These are phyloP conservation scores for Quercus engelmannii DNA, from an alignment of 306 rosid genomes.

Conservation along the genomic window DNA sequence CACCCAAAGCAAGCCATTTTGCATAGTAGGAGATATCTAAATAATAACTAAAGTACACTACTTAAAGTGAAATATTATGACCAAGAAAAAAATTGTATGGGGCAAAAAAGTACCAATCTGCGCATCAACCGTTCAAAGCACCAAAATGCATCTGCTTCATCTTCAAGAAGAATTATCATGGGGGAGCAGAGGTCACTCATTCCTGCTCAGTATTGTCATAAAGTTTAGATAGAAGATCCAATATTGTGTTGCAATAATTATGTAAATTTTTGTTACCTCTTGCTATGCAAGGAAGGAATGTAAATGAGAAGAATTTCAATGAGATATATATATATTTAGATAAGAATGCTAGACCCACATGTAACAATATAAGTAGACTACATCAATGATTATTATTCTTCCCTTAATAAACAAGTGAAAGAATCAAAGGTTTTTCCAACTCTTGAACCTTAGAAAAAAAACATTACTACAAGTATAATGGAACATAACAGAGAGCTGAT, in stretches of 20 bases:
- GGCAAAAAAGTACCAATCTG: conserved; percentile 66
- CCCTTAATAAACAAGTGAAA: background rate
- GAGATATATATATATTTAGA: background rate
- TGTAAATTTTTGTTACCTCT: background rate
- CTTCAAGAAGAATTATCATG: conserved; percentile 89
- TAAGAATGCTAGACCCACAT: background rate
- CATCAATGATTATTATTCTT: background rate
- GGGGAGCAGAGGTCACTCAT: conserved; percentile 99
- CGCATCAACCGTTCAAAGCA: conserved; percentile 99
- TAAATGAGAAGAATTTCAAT: background rate
- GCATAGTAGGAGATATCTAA: background rate
- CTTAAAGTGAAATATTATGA: background rate
- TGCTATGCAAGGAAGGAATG: background rate
- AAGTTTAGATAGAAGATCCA: conserved; percentile 25
- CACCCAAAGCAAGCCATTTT: too few species aligned
- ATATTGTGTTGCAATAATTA: conserved; percentile 12
- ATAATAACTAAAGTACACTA: background rate
- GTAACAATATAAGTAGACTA: background rate
- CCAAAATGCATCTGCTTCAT: conserved; percentile 99
- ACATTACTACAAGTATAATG: background rate
- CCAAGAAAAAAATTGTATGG: background rate
- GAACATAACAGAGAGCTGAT: background rate
- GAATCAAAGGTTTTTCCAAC: background rate
- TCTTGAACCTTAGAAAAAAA: background rate
- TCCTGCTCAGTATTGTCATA: conserved; percentile 55